These are phyloP conservation scores for Botrytis byssoidea DNA, from an alignment of 2,329 filamentous ascomycete species.

Conservation along the genomic window DNA sequence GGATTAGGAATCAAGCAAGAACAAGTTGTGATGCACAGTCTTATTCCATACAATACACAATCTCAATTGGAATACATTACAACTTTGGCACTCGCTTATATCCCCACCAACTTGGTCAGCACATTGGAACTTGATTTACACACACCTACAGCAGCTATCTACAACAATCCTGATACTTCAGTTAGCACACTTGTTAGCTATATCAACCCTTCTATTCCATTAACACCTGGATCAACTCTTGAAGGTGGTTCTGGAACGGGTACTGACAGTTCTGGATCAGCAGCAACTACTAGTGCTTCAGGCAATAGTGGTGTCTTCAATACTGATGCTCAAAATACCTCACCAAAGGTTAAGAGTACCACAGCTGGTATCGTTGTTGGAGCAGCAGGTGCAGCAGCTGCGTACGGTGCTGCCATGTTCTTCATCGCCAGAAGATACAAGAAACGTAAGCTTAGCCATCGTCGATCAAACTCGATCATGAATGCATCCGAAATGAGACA, in stretches of 20 bases:
- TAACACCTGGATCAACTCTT: slow-evolving; percentile 45
- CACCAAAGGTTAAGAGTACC: slow-evolving; percentile 60
- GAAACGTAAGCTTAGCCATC: slow-evolving; percentile 60
- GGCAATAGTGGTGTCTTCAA: slow-evolving; percentile 44
- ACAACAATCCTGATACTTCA: slow-evolving; percentile 66
- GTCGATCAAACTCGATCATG: slow-evolving; percentile 59
- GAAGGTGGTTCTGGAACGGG: slow-evolving; percentile 36
- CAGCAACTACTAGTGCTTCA: slow-evolving; percentile 34
- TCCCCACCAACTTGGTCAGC: slow-evolving; percentile 68
- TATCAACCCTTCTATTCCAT: slow-evolving; percentile 75
- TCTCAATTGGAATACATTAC: slow-evolving; percentile 72
- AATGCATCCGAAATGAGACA: slow-evolving; percentile 50
- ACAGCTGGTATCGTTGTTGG: slow-evolving; percentile 64
- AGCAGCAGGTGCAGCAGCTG: slow-evolving; percentile 63
- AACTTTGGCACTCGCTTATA: slow-evolving; percentile 73
- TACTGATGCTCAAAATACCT: slow-evolving; percentile 43
- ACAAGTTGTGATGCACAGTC: slow-evolving; percentile 64
- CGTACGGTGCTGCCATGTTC: slow-evolving; percentile 75
- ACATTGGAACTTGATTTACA: slow-evolving; percentile 67
- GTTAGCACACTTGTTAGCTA: slow-evolving; percentile 71
- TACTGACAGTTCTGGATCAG: slow-evolving; percentile 42
- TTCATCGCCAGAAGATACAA: slow-evolving; percentile 71
- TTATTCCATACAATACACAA: slow-evolving; percentile 75
- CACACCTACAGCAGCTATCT: slow-evolving; percentile 70
- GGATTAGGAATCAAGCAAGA: slow-evolving; percentile 50